These are phyloP conservation scores for Omphalotus olearius DNA, from an alignment of 1,284 basidiomycete species.

Conservation along the genomic window DNA sequence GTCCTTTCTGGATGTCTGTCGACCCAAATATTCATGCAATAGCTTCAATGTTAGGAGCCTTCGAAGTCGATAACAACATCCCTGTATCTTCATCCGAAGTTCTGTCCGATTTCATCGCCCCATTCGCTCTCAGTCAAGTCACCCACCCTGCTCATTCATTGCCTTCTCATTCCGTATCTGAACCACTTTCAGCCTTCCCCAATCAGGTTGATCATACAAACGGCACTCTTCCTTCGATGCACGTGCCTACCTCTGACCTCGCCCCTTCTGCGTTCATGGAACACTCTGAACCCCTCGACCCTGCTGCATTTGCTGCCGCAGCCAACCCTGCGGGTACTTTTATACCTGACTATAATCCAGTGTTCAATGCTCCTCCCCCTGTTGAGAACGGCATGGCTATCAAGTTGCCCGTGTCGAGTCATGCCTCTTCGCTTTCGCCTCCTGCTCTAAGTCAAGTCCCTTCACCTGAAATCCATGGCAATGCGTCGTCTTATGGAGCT, in stretches of 20 bases:
- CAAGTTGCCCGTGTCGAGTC: constrained; percentile 27
- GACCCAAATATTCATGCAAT: constrained; percentile 5
- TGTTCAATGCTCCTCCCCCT: constrained; percentile 15
- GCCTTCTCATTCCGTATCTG: constrained; percentile 9
- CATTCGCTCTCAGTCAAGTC: background rate
- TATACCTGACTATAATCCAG: constrained; percentile 17
- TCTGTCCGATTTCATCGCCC: constrained; percentile 6
- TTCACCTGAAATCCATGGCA: constrained; percentile 37
- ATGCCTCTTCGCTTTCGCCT: constrained; percentile 37
- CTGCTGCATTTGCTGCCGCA: constrained; percentile 17
- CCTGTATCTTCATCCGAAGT: constrained; percentile 7
- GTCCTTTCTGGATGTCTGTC: constrained; percentile 3
- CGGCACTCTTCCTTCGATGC: constrained; percentile 31
- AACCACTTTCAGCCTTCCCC: constrained; percentile 29
- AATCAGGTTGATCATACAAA: constrained; percentile 32
- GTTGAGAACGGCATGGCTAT: constrained; percentile 26
- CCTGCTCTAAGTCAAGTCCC: constrained; percentile 28
- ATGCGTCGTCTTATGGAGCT: constrained; percentile 30
- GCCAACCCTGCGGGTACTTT: constrained; percentile 19
- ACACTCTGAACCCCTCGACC: constrained; percentile 37
- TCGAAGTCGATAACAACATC: constrained; percentile 12
- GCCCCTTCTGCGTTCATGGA: constrained; percentile 28
- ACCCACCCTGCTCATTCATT: constrained; percentile 3
- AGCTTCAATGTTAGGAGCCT: constrained; percentile 5
- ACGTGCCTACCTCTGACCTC: constrained; percentile 32